phyloP scores from a whole-genome alignment of 2,329 filamentous ascomycete species.

The Hymenoscyphus infarciens region DNA sequence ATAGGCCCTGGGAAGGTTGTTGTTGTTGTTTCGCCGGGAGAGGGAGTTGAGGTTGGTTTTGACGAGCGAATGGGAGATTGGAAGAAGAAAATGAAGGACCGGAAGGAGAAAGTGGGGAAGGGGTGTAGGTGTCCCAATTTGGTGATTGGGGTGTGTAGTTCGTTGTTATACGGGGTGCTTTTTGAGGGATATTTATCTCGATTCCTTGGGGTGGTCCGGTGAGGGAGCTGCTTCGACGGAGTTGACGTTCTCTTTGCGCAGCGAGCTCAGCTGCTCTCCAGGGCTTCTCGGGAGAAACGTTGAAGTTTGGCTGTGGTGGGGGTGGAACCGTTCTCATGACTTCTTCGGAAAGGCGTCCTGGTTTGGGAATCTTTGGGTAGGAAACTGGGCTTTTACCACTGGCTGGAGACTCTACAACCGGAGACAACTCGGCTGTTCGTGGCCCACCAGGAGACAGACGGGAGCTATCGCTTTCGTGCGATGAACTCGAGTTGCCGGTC shows the following conservation, averaged over 20 bases:
- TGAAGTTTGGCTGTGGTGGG: slow-evolving; percentile 25
- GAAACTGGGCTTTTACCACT: slow-evolving; percentile 29
- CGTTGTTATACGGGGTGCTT: background rate
- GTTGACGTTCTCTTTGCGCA: slow-evolving; percentile 21
- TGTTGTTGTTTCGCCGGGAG: background rate
- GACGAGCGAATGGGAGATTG: slow-evolving; percentile 6
- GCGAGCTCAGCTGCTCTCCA: slow-evolving; percentile 30
- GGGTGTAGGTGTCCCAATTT: slow-evolving; percentile 11
- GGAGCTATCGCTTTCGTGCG: slow-evolving; percentile 8
- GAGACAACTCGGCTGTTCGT: slow-evolving; percentile 24
- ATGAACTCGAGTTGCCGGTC: slow-evolving; percentile 19
- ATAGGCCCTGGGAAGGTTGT: background rate
- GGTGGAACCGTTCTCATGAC: slow-evolving; percentile 23
- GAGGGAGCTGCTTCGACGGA: slow-evolving; percentile 7
- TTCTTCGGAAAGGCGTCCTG: slow-evolving; percentile 19
- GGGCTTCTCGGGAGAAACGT: slow-evolving; percentile 14
- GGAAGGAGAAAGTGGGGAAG: slow-evolving; percentile 6
- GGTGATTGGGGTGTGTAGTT: slow-evolving; percentile 7
- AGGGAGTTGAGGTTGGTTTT: background rate
- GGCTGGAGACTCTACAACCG: slow-evolving; percentile 32
- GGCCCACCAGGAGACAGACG: slow-evolving; percentile 14
- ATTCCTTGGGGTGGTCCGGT: slow-evolving; percentile 14
- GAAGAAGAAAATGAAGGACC: slow-evolving; percentile 8
- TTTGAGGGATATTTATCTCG: slow-evolving; percentile 6
- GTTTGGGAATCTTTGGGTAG: slow-evolving; percentile 30